These are phyloP conservation scores for Xylaria sp. DNA, from an alignment of 2,329 filamentous ascomycete genomes.

Conservation along the genomic window DNA sequence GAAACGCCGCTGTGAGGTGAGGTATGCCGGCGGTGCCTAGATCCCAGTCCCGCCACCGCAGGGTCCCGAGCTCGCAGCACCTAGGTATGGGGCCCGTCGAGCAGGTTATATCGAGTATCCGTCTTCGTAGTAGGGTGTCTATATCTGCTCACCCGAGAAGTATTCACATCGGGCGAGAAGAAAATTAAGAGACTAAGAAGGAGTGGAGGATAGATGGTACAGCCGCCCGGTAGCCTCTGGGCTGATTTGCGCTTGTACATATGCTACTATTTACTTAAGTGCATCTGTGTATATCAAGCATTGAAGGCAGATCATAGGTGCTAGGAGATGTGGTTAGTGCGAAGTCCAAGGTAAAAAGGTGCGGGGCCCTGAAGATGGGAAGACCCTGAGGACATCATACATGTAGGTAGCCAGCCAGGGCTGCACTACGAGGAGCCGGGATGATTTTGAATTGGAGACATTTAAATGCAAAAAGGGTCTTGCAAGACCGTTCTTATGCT, in stretches of 20 bases:
- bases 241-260: too few species aligned
- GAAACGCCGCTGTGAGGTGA: conserved; percentile 4
- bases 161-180: too few species aligned
- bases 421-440: not conserved
- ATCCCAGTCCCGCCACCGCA: not conserved
- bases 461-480: not conserved
- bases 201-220: not conserved
- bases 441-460: not conserved
- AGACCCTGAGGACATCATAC: not conserved
- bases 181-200: too few species aligned
- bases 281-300: not conserved
- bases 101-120: too few species aligned
- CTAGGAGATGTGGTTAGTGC: not conserved
- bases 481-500: not conserved
- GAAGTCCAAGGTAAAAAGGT: conserved; percentile 2
- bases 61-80: not conserved
- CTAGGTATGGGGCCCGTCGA: too few species aligned
- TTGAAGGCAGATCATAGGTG: not conserved
- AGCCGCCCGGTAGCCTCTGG: not conserved
- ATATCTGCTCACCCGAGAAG: too few species aligned
- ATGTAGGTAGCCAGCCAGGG: not conserved
- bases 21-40: not conserved
- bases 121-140: too few species aligned
- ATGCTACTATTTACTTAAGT: too few species aligned
- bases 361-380: not conserved